Evolutionary conservation across 2,329 filamentous ascomycete species (phyloP), one percentile per base, ranked within the genome.

Genomic region (Fusarium aywerte): DNA sequence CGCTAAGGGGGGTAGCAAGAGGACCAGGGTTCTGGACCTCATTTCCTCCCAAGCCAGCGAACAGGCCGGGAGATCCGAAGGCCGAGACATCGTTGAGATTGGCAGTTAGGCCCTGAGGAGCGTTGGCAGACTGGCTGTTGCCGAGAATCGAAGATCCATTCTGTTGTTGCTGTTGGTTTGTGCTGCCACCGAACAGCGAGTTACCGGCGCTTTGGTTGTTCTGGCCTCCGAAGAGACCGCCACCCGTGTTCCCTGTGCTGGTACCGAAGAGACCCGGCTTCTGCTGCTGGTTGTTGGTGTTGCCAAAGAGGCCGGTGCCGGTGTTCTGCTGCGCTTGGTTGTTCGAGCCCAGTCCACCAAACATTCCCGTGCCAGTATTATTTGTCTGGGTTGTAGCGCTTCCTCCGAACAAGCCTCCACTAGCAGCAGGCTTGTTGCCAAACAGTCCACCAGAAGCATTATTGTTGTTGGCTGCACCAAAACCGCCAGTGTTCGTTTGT

Each of bases 41-140:
- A 80, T 75, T 89, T 75, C 76, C 84, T 69, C 84, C 84, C 16
- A 97, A 81, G 52, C 89, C 90, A 31, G 89, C 87, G 78, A 98
- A 98, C 20, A 99, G 85, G 2, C 93, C 92, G 43, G 92, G 88
- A 52, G 92, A 93, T 38, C 96, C 96, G 74, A 97, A 99, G 0
- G 96, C 95, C 51, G 92, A 93, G n/a, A 89, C 84, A 67, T 95
- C 93, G 61, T 89, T 89, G 56, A 96, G 87, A 62, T 92, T 96
- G 7, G 93, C 90, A 32, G 91, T 93, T 59, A 97, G 82, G 18
- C 85, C 81, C 73, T 91, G 88, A 16, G 85, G 85, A n/a, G 86
- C 86, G 10, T 78, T 78, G 57, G 80, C 79, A 31, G 75, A 76
- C 51, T 80, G 84, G 2, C 83, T 83, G 61, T 77, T 82, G 20